These are phyloP conservation scores for Glaciozyma antarctica DNA, from an alignment of 768 basidiomycete species.

Conservation along the genomic window DNA sequence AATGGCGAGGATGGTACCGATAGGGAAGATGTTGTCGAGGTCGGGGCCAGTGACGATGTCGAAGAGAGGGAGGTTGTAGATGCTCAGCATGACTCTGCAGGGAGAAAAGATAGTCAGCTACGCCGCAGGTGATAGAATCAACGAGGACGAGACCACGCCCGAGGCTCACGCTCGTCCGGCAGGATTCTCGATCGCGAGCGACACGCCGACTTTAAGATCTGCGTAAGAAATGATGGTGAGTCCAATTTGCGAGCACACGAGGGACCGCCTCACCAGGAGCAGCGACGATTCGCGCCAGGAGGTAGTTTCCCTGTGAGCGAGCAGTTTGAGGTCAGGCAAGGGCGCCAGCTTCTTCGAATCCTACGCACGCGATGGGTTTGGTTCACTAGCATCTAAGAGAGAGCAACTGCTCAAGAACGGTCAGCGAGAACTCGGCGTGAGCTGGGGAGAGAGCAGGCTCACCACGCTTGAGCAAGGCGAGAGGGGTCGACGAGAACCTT, in stretches of 20 bases:
- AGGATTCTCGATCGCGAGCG: not conserved
- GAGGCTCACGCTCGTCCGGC: not conserved
- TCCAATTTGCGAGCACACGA: too few species aligned
- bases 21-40: constrained; percentile 36
- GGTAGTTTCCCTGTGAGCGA: not conserved
- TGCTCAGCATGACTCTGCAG: not conserved
- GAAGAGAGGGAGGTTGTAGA: not conserved
- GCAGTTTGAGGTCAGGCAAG: too few species aligned
- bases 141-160: not conserved
- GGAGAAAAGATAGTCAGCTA: not conserved
- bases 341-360: too few species aligned
- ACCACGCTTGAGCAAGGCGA: not conserved
- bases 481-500: not conserved
- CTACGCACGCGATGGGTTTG: not conserved
- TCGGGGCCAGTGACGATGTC: not conserved
- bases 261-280: not conserved
- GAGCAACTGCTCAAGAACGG: not conserved
- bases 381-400: not conserved
- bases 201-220: not conserved
- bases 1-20: constrained; percentile 38
- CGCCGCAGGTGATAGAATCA: too few species aligned
- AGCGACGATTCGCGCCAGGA: not conserved
- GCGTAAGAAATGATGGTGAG: too few species aligned
- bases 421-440: not conserved
- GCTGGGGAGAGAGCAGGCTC: not conserved